These are phyloP conservation scores for Exserohilum turcica DNA, from an alignment of 2,329 filamentous ascomycete species.

Conservation along the genomic window DNA sequence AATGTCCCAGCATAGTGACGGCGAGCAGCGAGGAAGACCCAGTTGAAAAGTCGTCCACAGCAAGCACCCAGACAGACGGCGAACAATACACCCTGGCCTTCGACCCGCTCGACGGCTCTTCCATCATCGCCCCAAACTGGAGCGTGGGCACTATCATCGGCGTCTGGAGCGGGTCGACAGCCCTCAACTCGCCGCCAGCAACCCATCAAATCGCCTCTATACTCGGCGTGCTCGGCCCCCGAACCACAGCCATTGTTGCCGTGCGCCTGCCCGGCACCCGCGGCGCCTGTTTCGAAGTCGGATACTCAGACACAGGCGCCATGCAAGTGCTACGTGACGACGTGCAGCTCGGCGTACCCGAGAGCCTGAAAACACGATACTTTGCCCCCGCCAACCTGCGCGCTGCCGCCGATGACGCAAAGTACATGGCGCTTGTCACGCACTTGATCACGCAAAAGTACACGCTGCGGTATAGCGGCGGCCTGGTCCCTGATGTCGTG, in stretches of 20 bases:
- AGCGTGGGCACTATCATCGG: constrained; percentile 62
- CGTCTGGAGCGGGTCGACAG: constrained; percentile 53
- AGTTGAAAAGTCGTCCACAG: constrained; percentile 46
- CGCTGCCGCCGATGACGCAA: constrained; percentile 57
- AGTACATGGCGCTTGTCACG: constrained; percentile 51
- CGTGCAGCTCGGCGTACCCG: neutral
- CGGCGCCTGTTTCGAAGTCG: constrained; percentile 59
- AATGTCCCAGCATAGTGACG: constrained; percentile 58
- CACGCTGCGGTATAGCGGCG: constrained; percentile 65
- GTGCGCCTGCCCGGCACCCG: constrained; percentile 53
- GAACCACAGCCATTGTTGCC: constrained; percentile 58
- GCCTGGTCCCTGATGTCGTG: constrained; percentile 65
- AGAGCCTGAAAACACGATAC: constrained; percentile 57
- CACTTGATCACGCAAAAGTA: constrained; percentile 60
- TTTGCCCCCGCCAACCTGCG: constrained; percentile 68
- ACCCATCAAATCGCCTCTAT: constrained; percentile 39
- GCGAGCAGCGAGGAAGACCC: constrained; percentile 69
- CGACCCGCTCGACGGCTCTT: constrained; percentile 68
- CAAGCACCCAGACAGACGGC: constrained; percentile 11
- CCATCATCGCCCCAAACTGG: constrained; percentile 55
- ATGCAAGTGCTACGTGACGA: constrained; percentile 51
- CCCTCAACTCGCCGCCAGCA: constrained; percentile 27
- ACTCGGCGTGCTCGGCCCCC: constrained; percentile 43
- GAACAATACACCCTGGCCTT: constrained; percentile 62
- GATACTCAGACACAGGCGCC: constrained; percentile 44